These are phyloP conservation scores for Polyplosphaeria fusca DNA, from an alignment of 495 filamentous ascomycete genomes.

Conservation along the genomic window DNA sequence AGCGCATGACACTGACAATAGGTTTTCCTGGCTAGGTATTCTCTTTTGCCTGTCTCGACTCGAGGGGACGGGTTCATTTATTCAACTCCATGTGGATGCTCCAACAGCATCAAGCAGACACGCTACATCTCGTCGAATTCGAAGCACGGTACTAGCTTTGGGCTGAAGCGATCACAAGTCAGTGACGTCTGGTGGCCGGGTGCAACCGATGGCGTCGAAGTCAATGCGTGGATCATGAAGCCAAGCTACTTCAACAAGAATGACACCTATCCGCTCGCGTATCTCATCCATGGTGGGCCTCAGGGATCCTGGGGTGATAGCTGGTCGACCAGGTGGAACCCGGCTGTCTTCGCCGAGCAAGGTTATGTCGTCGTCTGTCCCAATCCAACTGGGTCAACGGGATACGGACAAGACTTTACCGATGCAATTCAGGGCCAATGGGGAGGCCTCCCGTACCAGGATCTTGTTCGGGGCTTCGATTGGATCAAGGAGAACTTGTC, in stretches of 20 bases:
- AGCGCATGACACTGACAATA: too few species aligned
- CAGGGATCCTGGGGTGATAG: constrained; percentile 80
- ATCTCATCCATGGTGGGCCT: constrained; percentile 84
- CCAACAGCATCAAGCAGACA: constrained; percentile 5
- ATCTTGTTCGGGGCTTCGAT: constrained; percentile 76
- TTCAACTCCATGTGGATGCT: constrained; percentile 33
- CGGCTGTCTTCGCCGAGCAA: constrained; percentile 84
- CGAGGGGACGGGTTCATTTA: constrained; percentile 22
- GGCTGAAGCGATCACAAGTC: constrained; percentile 47
- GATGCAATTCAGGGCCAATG: constrained; percentile 74
- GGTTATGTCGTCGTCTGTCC: constrained; percentile 86
- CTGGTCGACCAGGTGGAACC: constrained; percentile 91
- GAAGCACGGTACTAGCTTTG: constrained; percentile 66
- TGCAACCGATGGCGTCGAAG: constrained; percentile 27
- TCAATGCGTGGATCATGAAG: constrained; percentile 65
- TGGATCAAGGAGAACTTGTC: constrained; percentile 66
- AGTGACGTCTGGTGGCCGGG: constrained; percentile 44
- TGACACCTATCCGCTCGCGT: constrained; percentile 77
- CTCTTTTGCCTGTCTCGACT: constrained; percentile 17
- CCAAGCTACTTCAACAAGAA: constrained; percentile 71
- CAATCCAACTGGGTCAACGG: constrained; percentile 83
- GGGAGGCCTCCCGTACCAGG: constrained; percentile 77
- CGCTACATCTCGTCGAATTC: constrained; percentile 53
- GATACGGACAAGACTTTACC: constrained; percentile 76
- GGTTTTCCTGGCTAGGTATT: too few species aligned